phyloP scores from a whole-genome alignment of 371 early-diverging fungal genomes.

The Mucor circinelloides region DNA sequence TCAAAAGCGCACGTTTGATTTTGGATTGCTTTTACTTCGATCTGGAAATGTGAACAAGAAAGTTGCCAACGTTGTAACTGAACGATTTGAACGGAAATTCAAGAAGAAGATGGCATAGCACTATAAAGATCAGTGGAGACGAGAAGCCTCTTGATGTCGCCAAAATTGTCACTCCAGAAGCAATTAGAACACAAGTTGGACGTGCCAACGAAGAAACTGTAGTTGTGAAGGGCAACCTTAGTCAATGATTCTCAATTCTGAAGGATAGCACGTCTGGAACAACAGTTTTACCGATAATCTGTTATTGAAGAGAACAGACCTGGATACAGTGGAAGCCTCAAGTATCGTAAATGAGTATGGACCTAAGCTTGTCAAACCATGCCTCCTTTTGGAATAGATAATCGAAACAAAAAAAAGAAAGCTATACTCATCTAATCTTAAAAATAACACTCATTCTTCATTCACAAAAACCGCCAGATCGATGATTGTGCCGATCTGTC shows the following conservation, averaged over 20 bases:
- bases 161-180: conserved; percentile 9
- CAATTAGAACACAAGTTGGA: conserved; percentile 6
- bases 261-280: conserved; percentile 9
- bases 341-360: background rate
- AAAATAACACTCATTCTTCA: conserved; percentile 5
- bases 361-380: conserved; percentile 10
- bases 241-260: conserved; percentile 8
- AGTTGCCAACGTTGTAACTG: conserved; percentile 9
- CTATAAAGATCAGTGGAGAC: conserved; percentile 10
- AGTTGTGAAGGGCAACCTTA: conserved; percentile 3
- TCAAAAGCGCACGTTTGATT: conserved; percentile 8
- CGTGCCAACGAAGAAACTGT: conserved; percentile 6
- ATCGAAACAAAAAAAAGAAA: no score
- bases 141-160: conserved; percentile 2
- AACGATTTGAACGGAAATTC: conserved; percentile 15
- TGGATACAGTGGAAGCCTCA: conserved; percentile 7
- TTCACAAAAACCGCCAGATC: conserved; percentile 1
- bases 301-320: conserved; percentile 9
- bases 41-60: conserved; percentile 4
- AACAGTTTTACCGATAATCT: background rate
- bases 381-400: no score
- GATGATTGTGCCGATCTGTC: conserved; percentile 11
- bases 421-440: no score
- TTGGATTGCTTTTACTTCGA: conserved; percentile 11
- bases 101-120: conserved; percentile 12